Conservation (phyloP, 1,284 basidiomycete species). For the Trichosporon sp. region DNA sequence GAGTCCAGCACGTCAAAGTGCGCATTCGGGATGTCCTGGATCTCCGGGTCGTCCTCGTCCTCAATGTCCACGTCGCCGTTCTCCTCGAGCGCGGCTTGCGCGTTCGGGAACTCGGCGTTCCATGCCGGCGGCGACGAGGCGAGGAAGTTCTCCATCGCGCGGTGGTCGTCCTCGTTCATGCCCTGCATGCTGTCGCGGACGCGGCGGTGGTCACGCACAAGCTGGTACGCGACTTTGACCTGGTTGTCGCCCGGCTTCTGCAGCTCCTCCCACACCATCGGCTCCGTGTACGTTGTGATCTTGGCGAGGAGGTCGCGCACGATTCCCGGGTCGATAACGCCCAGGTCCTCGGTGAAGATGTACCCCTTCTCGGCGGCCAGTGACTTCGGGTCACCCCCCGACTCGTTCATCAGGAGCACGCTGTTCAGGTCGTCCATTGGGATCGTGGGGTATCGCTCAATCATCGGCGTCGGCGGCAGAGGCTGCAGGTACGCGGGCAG, state of each 20-base stretch:
- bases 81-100: conserved; percentile 15
- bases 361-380: conserved; percentile 46
- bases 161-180: conserved; percentile 41
- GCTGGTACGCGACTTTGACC: conserved; percentile 93
- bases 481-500: conserved; percentile 82
- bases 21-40: conserved; percentile 54
- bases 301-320: conserved; percentile 72
- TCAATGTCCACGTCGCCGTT: conserved; percentile 52
- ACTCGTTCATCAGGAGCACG: conserved; percentile 38
- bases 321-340: conserved; percentile 81
- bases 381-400: conserved; percentile 40
- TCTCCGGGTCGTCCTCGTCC: conserved; percentile 53
- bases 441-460: conserved; percentile 39
- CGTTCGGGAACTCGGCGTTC: conserved; percentile 47
- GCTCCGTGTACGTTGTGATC: conserved; percentile 70
- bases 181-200: conserved; percentile 59
- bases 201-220: conserved; percentile 81
- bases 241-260: conserved; percentile 83
- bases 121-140: conserved; percentile 52
- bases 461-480: conserved; percentile 66
- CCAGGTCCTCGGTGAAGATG: conserved; percentile 55
- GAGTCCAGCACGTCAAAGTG: conserved; percentile 79
- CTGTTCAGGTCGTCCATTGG: conserved; percentile 45
- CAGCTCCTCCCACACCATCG: conserved; percentile 80
- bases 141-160: conserved; percentile 51